These are phyloP conservation scores for Infundibulicybe gibba DNA, from an alignment of 768 basidiomycete species.

Conservation along the genomic window DNA sequence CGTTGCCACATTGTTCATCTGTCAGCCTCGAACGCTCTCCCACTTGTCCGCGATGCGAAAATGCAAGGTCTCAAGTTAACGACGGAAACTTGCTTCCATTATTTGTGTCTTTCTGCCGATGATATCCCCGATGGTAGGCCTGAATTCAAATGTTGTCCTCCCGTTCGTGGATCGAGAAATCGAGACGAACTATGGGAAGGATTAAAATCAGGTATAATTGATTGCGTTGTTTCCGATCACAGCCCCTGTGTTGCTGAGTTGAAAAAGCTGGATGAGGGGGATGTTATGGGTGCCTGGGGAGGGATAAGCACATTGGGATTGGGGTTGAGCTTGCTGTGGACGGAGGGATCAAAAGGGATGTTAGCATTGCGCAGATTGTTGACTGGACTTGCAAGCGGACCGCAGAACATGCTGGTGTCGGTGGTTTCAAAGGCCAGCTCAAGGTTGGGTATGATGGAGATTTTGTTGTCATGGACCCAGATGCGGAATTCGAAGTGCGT, in stretches of 20 bases:
- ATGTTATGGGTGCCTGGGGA: constrained; percentile 92
- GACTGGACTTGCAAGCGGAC: constrained; percentile 75
- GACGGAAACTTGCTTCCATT: constrained; percentile 98
- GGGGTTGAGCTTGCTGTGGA: constrained; percentile 87
- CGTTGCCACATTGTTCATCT: constrained; percentile 95
- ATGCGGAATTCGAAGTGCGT: constrained; percentile 41
- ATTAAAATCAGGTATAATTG: constrained; percentile 76
- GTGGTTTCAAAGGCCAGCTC: constrained; percentile 67
- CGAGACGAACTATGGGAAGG: constrained; percentile 79
- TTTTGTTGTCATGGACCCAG: constrained; percentile 80
- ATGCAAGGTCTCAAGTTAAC: constrained; percentile 66
- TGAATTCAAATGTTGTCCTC: constrained; percentile 96
- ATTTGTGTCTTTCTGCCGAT: constrained; percentile 74
- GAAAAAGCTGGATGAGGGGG: constrained; percentile 73
- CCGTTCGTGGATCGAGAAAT: constrained; percentile 75
- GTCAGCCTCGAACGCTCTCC: constrained; percentile 81
- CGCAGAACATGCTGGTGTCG: constrained; percentile 78
- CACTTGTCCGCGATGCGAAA: constrained; percentile 68
- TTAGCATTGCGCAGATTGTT: constrained; percentile 58
- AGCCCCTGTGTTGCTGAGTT: constrained; percentile 84
- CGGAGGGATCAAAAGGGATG: constrained; percentile 64
- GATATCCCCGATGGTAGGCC: constrained; percentile 73
- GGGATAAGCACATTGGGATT: constrained; percentile 91
- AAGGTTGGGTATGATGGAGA: constrained; percentile 80
- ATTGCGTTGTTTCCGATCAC: constrained; percentile 95